Conservation (phyloP, 768 basidiomycete species). For the Leccinum incarnatum region DNA sequence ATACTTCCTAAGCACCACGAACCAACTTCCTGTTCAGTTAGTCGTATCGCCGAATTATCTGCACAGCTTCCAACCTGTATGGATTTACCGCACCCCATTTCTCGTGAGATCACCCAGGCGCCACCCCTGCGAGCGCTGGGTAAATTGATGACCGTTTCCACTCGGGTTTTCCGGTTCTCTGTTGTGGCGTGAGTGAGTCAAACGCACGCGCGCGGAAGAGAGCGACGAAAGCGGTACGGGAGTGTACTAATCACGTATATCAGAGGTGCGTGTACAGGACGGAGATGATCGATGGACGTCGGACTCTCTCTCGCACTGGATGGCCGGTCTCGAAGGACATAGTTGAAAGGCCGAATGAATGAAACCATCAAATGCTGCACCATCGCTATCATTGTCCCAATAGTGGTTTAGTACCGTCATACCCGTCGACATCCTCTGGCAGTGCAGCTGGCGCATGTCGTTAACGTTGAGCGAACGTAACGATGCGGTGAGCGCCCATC, state of each 20-base stretch:
- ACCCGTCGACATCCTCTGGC: conserved; percentile 3
- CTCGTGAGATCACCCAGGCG: conserved; percentile 20
- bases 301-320: background rate
- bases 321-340: background rate
- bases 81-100: conserved; percentile 17
- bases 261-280: background rate
- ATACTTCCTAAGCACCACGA: background rate
- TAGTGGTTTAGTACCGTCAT: background rate
- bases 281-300: background rate
- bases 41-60: conserved; percentile 22
- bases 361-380: background rate
- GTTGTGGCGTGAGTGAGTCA: background rate
- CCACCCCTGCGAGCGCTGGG: conserved; percentile 1
- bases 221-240: background rate
- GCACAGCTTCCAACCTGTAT: conserved; percentile 10
- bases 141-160: background rate
- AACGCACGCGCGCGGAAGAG: background rate
- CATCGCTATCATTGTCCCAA: background rate
- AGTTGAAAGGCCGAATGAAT: conserved; percentile 2
- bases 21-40: conserved; percentile 4
- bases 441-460: conserved; percentile 2
- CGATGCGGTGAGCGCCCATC: conserved; percentile 10
- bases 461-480: conserved; percentile 7
- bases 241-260: background rate
- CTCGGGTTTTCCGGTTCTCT: background rate